A percentile compares a stretch with the other conserved stretches of the same genome.
These are phyloP conservation scores for Tricholoma flavovirens DNA, from an alignment of 768 basidiomycete genomes.

Conservation along the genomic window DNA sequence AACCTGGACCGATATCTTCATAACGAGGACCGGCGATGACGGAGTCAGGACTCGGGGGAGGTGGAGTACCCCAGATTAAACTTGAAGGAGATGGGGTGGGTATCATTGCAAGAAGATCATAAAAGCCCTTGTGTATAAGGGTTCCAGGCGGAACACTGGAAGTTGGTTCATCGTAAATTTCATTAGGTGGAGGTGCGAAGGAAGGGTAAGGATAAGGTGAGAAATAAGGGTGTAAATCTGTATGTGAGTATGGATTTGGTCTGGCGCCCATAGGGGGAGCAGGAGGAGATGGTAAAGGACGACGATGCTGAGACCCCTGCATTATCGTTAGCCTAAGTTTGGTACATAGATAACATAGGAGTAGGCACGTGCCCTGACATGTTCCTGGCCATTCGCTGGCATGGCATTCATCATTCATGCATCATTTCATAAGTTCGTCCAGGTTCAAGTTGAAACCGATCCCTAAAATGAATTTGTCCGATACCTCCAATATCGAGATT, in stretches of 20 bases:
- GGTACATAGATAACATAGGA: too few relatives aligned
- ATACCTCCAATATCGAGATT: conserved; percentile 12
- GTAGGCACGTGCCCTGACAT: too few relatives aligned
- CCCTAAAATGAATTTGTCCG: not conserved
- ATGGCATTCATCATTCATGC: not conserved
- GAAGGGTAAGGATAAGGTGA: conserved; percentile 39
- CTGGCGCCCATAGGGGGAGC: conserved; percentile 22
- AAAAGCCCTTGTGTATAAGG: conserved; percentile 85
- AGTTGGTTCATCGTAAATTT: conserved; percentile 36
- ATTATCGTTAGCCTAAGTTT: too few relatives aligned
- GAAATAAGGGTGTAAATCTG: conserved; percentile 31
- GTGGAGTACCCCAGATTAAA: conserved; percentile 48
- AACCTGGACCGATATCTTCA: conserved; percentile 43
- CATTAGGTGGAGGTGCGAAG: conserved; percentile 30
- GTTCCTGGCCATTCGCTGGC: too few relatives aligned
- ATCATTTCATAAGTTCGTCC: too few relatives aligned
- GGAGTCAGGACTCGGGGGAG: conserved; percentile 31
- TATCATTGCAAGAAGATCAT: conserved; percentile 76
- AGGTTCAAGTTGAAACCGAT: conserved; percentile 3
- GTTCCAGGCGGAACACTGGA: conserved; percentile 61
- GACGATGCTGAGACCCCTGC: conserved; percentile 18
- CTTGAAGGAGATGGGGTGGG: conserved; percentile 67
- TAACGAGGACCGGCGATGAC: conserved; percentile 63
- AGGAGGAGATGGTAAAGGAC: conserved; percentile 26
- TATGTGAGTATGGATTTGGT: conserved; percentile 25